Conservation (phyloP, 768 basidiomycete genomes). For the Artomyces pyxidatus region DNA sequence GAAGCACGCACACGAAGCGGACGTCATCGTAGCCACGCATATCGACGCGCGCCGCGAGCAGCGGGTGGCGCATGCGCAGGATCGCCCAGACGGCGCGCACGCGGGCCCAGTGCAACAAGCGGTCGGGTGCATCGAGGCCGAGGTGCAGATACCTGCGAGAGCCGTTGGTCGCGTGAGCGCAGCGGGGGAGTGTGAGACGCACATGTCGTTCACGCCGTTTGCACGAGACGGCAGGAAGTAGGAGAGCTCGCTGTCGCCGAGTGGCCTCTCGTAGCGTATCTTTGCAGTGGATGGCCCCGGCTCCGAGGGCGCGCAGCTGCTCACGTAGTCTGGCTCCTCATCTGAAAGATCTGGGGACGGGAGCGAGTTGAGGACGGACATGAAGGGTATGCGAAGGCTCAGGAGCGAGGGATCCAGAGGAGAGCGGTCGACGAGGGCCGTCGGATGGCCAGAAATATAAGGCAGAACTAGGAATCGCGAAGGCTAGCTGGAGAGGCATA, state of each 20-base stretch:
- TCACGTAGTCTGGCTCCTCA: not conserved
- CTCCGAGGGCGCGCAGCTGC: not conserved
- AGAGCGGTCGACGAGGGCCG: not conserved
- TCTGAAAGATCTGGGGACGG: conserved; percentile 4
- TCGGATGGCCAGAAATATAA: conserved; percentile 1
- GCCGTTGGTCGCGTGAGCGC: not conserved
- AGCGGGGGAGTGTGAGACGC: conserved; percentile 17
- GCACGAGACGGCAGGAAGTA: conserved; percentile 78
- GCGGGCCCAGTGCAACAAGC: conserved; percentile 36
- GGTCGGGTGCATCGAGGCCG: conserved; percentile 44
- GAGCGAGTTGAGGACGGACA: not conserved
- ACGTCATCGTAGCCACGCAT: conserved; percentile 60
- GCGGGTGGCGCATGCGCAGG: conserved; percentile 59
- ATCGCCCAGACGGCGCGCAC: conserved; percentile 64
- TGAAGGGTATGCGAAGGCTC: not conserved
- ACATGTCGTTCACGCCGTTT: conserved; percentile 85
- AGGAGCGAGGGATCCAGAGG: not conserved
- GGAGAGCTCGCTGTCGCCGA: conserved; percentile 72
- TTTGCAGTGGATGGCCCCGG: not conserved
- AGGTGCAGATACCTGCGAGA: conserved; percentile 71
- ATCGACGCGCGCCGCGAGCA: conserved; percentile 54
- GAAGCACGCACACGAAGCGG: conserved; percentile 49
- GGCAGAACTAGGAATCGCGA: not conserved
- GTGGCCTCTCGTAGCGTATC: conserved; percentile 36
- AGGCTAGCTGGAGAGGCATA: not conserved